A percentile compares a stretch with the other conserved stretches of the same genome.
Evolutionary conservation across 2,329 filamentous ascomycete species (phyloP).

Genomic region (Neophaeococcomyces aloes): DNA sequence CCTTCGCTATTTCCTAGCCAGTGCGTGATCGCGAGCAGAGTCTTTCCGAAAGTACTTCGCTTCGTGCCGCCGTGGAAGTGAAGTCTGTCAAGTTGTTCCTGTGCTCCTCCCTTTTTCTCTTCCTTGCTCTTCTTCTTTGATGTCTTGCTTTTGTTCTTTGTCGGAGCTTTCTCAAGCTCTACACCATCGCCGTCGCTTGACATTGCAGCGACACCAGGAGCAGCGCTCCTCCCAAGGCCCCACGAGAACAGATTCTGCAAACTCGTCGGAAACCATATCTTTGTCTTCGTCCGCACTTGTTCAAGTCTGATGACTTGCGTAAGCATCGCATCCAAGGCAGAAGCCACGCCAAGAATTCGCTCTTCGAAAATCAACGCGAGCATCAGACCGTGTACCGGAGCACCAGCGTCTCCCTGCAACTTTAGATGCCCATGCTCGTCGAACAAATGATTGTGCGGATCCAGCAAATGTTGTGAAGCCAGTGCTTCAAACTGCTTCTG

Average conservation of each 20-base stretch:
- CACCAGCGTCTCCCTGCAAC: constrained; percentile 16
- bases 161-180: constrained; percentile 7
- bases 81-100: constrained; percentile 3
- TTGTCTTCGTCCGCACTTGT: constrained; percentile 26
- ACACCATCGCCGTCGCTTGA: too few relatives aligned
- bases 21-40: constrained; percentile 26
- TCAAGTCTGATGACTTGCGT: constrained; percentile 30
- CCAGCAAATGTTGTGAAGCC: constrained; percentile 34
- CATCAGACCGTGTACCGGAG: constrained; percentile 32
- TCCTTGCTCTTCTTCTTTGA: constrained; percentile 10
- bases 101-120: not conserved
- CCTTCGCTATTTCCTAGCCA: constrained; percentile 37
- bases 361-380: constrained; percentile 41
- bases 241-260: constrained; percentile 33
- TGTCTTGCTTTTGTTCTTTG: constrained; percentile 7
- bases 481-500: constrained; percentile 22
- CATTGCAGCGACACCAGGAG: not conserved
- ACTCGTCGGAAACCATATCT: constrained; percentile 36
- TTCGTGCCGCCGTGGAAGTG: constrained; percentile 14
- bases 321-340: constrained; percentile 29
- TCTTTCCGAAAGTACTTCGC: constrained; percentile 23
- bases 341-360: constrained; percentile 26
- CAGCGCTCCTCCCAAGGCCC: constrained; percentile 24
- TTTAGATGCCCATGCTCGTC: constrained; percentile 33
- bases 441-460: constrained; percentile 33